Evolutionary conservation across 495 filamentous ascomycete species (phyloP), one percentile per base, ranked within the genome.

Genomic region (Pseudevernia furfuracea): DNA sequence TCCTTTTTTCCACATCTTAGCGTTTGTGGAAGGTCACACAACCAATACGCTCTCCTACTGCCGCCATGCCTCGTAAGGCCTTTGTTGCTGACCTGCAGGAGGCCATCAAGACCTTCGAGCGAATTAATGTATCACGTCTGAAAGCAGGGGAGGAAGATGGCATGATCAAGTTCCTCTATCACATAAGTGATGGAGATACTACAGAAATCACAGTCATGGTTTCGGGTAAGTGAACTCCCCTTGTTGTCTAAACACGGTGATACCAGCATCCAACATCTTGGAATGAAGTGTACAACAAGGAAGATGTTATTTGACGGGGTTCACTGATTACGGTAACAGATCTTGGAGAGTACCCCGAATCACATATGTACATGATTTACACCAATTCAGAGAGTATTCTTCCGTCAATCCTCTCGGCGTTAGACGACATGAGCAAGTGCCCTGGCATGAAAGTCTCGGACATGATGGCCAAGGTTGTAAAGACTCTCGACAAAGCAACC

Each of bases 321-420:
- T 21, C 15, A 69, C 70, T 15, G 70, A 73, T 62, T 67, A 32
- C 59, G 43, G 14, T 34, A 28, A 56, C 65, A 84, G 85, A 90
- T 64, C 69, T 85, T 7, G 74, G 77, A 48, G 85, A 89, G 12
- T 92, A 92, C 66, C 89, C 88, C 3, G 75, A 73, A 28, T 71
- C 71, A 36, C 88, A 89, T 68, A 75, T 73, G 52, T 89, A 83
- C 64, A 79, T 85, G 63, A 68, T 88, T 44, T 90, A 80, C 67
- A 79, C 84, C 19, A 78, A 77, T 15, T 78, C 80, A 5, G 79
- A 85, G 0, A 74, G 83, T 63, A 74, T 79, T 34, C 74, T 80
- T 17, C 67, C 66, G 4, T 60, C 71, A 11, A 74, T 87, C 34
- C 77, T 80, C 10, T 67, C 72, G 1, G 74, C 79, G 38, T 72